A percentile compares a stretch with the other conserved stretches of the same genome.
These are phyloP conservation scores for Rhizophlyctis rosea DNA, from an alignment of 192 early-diverging fungal genomes.

Conservation along the genomic window DNA sequence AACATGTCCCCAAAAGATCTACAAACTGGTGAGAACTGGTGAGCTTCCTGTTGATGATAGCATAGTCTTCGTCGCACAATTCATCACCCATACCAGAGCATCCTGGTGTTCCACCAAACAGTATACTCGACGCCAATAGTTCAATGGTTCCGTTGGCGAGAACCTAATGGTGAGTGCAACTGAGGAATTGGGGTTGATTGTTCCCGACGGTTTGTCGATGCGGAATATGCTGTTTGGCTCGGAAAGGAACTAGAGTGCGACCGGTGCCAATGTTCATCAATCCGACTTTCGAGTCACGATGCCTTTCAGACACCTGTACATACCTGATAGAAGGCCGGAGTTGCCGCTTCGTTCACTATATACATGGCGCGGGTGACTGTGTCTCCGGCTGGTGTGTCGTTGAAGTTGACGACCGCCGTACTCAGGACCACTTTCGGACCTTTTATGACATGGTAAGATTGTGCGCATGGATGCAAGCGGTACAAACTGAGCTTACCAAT, in stretches of 20 bases:
- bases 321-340: constrained; percentile 48
- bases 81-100: constrained; percentile 42
- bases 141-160: constrained; percentile 50
- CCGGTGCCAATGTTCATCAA: no score
- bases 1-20: constrained; percentile 55
- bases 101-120: constrained; percentile 58
- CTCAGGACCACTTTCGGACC: constrained; percentile 48
- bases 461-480: background rate
- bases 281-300: no score
- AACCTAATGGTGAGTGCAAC: constrained; percentile 51
- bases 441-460: constrained; percentile 7
- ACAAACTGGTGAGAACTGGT: constrained; percentile 32
- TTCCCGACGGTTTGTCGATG: constrained; percentile 53
- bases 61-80: no score
- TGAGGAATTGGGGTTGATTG: constrained; percentile 45
- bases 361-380: constrained; percentile 42
- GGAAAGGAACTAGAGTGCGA: constrained; percentile 44
- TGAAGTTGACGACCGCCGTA: constrained; percentile 52
- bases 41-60: no score
- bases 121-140: constrained; percentile 56
- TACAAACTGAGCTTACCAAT: constrained; percentile 28
- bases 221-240: constrained; percentile 45
- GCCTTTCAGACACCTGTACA: background rate
- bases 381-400: constrained; percentile 39
- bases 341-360: constrained; percentile 41